Base-by-base conservation (phyloP, 768 basidiomycete genomes). In the Rhodotorula kratochvilovae region DNA sequence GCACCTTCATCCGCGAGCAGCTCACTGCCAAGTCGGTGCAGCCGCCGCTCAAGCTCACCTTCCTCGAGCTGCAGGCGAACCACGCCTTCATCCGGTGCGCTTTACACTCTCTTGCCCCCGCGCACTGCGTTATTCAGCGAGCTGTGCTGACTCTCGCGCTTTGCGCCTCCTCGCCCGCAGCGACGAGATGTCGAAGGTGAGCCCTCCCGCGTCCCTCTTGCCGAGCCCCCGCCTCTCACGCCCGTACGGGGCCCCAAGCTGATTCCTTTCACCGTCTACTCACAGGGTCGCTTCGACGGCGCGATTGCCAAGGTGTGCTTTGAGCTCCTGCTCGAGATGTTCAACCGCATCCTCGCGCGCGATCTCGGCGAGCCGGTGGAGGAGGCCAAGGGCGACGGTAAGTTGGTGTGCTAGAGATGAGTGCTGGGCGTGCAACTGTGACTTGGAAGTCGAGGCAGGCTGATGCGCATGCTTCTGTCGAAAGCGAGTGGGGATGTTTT, bases 31-130 rank as follows among this genome's bases (percentile, higher is more conserved):
- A 29, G 58, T n/a, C 55, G n/a, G 60, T 67, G 21, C 61, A 60
- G 33, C 46, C 58, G 43, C 59, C 46, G 36, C 59, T 51, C 62
- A 63, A 61, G 62, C 67, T 65, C 21, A 78, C 93, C 90, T 93
- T 94, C 80, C 82, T 96, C 69, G 95, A 98, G 80, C 92, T 97
- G 23, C 92, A 96, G 80, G 95, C 94, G 0, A 94, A 98, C 77
- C 94, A 97, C 75, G 95, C 95, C 6, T 97, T 97, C 81, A 89
- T 97, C 71, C 87, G 94, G 76, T 73, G 25, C 60, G 53, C 29
- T 25, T 19, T 2, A 17, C 39, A 16, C 19, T 21, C 36, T 16
- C 5, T 46, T n/a, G 11, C 17, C 21, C 31, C 1, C 25, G n/a
- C 12, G 39, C 36, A 36, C 46, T 42, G 2, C 19, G 3, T 13